Evolutionary conservation across 148 eudicot species (phyloP).

Genomic region (Linanthus parryae): DNA sequence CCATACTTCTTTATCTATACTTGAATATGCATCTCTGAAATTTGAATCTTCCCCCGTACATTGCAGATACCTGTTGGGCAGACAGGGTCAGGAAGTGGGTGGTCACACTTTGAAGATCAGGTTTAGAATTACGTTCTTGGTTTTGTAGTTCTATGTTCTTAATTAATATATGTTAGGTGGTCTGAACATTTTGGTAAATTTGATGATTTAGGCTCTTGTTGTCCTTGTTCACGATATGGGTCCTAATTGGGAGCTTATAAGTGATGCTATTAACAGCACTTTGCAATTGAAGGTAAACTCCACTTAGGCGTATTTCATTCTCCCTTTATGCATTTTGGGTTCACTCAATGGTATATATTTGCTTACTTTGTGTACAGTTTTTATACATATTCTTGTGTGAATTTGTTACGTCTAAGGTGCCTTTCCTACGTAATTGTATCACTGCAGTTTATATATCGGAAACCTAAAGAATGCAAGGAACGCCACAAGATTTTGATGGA

Average conservation of each 20-base stretch:
- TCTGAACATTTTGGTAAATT: too few species aligned
- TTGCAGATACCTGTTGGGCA: conserved; percentile 59
- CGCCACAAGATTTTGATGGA: conserved; percentile 72
- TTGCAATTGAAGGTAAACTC: conserved; percentile 72
- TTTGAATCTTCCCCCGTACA: conserved; percentile 14
- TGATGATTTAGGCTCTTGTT: conserved; percentile 69
- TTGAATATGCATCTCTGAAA: conserved; percentile 9
- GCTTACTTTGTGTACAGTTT: too few species aligned
- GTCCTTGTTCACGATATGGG: conserved; percentile 98
- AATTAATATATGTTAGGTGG: conserved; percentile 8
- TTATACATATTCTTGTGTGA: too few species aligned
- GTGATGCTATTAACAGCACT: conserved; percentile 83
- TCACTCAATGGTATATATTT: too few species aligned
- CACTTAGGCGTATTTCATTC: neutral
- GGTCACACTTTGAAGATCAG: conserved; percentile 95
- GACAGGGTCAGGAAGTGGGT: conserved; percentile 66
- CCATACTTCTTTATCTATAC: neutral
- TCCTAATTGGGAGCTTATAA: conserved; percentile 95
- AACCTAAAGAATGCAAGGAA: conserved; percentile 88
- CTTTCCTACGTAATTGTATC: too few species aligned
- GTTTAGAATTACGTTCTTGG: conserved; percentile 17
- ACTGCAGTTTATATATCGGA: conserved; percentile 68
- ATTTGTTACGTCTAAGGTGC: too few species aligned
- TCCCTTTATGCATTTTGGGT: conserved; percentile 1
- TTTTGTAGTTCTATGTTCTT: too few species aligned